Percentiles rank a stretch among this genome's conserved stretches.
These are phyloP conservation scores for Saccharum hybrid DNA, from an alignment of 202 grass and related monocot species.

Conservation along the genomic window DNA sequence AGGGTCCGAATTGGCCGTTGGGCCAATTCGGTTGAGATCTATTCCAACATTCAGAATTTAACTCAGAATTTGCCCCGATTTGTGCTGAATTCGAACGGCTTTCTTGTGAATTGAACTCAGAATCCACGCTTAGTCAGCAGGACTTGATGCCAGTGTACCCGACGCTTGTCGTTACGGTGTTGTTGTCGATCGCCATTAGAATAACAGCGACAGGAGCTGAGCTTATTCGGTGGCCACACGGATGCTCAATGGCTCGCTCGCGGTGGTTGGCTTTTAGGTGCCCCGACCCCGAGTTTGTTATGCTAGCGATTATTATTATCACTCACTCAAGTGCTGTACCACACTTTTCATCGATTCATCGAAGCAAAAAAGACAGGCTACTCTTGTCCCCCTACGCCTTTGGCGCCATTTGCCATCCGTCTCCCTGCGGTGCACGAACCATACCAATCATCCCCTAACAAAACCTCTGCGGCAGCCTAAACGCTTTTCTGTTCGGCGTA, in stretches of 20 bases:
- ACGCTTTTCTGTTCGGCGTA: slow-evolving; percentile 31
- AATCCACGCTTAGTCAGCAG: neutral
- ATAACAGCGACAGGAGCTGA: neutral
- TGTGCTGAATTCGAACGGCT: too few relatives aligned
- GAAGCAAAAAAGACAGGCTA: neutral
- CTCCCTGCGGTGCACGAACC: too few relatives aligned
- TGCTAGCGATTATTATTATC: neutral
- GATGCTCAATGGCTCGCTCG: slow-evolving; percentile 28
- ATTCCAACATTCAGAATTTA: too few relatives aligned
- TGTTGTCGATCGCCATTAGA: slow-evolving; percentile 17
- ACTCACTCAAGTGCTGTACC: neutral
- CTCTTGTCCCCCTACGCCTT: neutral
- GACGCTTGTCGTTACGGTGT: slow-evolving; percentile 14
- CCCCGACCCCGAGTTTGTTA: slow-evolving; percentile 29
- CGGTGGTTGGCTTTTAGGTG: slow-evolving; percentile 47
- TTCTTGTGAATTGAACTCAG: neutral
- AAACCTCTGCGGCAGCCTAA: neutral
- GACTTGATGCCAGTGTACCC: neutral
- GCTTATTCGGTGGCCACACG: slow-evolving; percentile 22
- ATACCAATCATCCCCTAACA: neutral
- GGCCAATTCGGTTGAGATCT: too few relatives aligned
- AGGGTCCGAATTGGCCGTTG: too few relatives aligned
- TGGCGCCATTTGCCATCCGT: slow-evolving; percentile 21
- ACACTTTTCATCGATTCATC: neutral
- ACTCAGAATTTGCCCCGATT: neutral